Conservation (phyloP, 2,329 filamentous ascomycete genomes). For the Trichoderma koningiopsis region DNA sequence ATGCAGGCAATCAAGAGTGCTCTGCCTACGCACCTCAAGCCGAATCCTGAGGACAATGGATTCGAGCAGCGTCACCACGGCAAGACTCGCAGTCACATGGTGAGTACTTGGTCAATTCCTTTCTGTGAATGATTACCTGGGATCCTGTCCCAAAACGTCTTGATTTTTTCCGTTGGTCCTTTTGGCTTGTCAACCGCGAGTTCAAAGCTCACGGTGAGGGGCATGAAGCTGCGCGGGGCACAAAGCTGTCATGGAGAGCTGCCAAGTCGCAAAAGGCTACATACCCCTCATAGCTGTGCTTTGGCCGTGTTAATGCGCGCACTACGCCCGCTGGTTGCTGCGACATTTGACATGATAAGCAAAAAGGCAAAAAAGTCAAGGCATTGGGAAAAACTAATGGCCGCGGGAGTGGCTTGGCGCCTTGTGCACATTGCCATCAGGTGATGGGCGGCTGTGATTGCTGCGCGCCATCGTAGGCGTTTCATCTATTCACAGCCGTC, state of each 20-base stretch:
- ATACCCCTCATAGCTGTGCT: slow-evolving; percentile 17
- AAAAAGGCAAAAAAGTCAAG: not conserved
- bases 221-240: not conserved
- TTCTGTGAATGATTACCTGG: not conserved
- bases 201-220: not conserved
- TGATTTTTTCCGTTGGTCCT: not conserved
- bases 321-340: not conserved
- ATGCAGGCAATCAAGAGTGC: slow-evolving; percentile 77
- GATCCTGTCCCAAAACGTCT: no score
- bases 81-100: slow-evolving; percentile 85
- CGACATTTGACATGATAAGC: not conserved
- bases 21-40: slow-evolving; percentile 82
- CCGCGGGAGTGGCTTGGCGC: not conserved
- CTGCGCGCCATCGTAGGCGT: not conserved
- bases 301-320: slow-evolving; percentile 8
- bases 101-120: slow-evolving; percentile 53
- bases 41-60: slow-evolving; percentile 51
- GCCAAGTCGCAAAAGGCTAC: not conserved
- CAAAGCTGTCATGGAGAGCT: not conserved
- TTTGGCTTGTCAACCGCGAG: not conserved
- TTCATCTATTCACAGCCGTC: not conserved
- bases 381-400: not conserved
- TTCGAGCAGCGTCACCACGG: slow-evolving; percentile 72
- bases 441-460: slow-evolving; percentile 1
- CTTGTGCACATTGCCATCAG: slow-evolving; percentile 14